phyloP scores from a whole-genome alignment of 345 rosid genomes.

The Hibiscus trionum region DNA sequence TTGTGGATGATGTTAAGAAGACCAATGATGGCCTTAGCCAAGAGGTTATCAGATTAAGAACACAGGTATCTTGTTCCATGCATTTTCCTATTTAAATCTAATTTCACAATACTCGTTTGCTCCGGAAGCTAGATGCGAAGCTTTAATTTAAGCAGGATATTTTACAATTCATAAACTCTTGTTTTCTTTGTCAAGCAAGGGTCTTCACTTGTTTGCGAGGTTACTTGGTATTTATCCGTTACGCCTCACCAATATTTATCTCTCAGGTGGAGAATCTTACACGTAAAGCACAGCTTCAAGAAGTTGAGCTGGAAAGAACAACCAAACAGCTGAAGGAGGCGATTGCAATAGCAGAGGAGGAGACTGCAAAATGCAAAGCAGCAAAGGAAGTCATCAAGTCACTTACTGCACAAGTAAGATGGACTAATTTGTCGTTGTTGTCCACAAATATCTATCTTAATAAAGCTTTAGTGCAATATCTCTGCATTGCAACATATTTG shows the following conservation, averaged over 20 bases:
- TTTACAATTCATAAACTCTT: not conserved
- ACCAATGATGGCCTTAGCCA: conserved; percentile 72
- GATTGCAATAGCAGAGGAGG: conserved; percentile 73
- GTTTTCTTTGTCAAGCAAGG: not conserved
- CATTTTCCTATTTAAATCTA: no score
- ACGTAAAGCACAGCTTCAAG: conserved; percentile 76
- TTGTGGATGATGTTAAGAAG: conserved; percentile 68
- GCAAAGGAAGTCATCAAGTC: conserved; percentile 99
- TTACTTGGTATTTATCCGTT: conserved; percentile 3
- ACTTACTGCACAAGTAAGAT: conserved; percentile 87
- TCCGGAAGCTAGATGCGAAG: not conserved
- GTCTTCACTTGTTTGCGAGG: conserved; percentile 1
- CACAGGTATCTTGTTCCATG: conserved; percentile 47
- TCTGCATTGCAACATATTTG: not conserved
- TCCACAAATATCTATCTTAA: not conserved
- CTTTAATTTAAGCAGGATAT: not conserved
- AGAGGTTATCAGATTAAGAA: conserved; percentile 80
- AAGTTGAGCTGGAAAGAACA: conserved; percentile 81
- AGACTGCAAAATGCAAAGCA: conserved; percentile 89
- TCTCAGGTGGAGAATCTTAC: conserved; percentile 82
- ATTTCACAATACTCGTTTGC: not conserved
- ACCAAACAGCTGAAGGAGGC: conserved; percentile 87
- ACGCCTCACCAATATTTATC: conserved; percentile 19
- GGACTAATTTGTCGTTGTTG: not conserved
- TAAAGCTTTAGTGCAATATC: not conserved